These are phyloP conservation scores for Fusarium aywerte DNA, from an alignment of 2,329 filamentous ascomycete genomes.

Conservation along the genomic window DNA sequence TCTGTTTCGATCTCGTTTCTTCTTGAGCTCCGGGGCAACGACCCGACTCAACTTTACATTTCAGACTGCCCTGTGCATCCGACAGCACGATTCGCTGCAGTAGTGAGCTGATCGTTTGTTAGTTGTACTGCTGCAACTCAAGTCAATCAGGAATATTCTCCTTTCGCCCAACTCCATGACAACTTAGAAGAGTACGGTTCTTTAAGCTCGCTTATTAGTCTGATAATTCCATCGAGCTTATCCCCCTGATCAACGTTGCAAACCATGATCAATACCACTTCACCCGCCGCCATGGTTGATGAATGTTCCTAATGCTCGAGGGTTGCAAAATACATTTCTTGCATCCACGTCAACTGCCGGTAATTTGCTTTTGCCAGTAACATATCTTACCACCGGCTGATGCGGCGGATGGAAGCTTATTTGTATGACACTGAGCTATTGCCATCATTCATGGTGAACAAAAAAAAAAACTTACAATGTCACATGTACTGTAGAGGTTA, in stretches of 20 bases:
- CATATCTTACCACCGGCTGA: slow-evolving; percentile 8
- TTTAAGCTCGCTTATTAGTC: background rate
- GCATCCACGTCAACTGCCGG: slow-evolving; percentile 41
- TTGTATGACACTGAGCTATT: background rate
- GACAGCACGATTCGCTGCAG: slow-evolving; percentile 27
- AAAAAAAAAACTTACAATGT: background rate
- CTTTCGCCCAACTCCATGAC: background rate
- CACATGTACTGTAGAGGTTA: background rate
- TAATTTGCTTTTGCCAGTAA: background rate
- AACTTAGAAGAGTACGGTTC: background rate
- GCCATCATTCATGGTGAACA: background rate
- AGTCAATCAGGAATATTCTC: slow-evolving; percentile 2
- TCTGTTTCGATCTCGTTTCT: slow-evolving; percentile 3
- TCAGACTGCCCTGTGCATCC: slow-evolving; percentile 5
- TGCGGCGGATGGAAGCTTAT: background rate
- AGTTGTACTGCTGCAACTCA: background rate
- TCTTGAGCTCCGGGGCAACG: slow-evolving; percentile 8
- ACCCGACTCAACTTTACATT: background rate
- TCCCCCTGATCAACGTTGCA: slow-evolving; percentile 25
- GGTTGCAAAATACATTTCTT: slow-evolving; percentile 20
- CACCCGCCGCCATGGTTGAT: slow-evolving; percentile 1
- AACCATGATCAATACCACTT: slow-evolving; percentile 29
- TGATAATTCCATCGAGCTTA: slow-evolving; percentile 5
- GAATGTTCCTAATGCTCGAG: slow-evolving; percentile 11
- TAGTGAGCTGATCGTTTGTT: slow-evolving; percentile 37